phyloP scores from a whole-genome alignment of 305 asterid genomes.

The Rubia tinctorum region DNA sequence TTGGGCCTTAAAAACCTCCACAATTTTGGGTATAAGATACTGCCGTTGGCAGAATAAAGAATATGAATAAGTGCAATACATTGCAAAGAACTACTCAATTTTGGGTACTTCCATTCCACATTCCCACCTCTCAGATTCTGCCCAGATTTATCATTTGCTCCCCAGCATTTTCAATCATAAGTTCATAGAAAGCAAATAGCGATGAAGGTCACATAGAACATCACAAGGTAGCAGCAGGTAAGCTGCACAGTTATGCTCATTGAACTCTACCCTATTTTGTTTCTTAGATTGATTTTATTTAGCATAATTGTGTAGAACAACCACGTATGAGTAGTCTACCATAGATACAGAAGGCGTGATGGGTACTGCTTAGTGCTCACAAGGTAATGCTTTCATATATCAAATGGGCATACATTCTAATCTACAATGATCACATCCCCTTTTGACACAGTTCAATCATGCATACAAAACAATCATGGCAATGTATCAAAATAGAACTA shows the following conservation, averaged over 20 bases:
- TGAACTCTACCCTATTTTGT: background rate
- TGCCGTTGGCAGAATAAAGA: background rate
- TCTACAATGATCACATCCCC: background rate
- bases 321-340: background rate
- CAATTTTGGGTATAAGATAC: background rate
- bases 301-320: background rate
- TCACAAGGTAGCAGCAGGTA: background rate
- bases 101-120: background rate
- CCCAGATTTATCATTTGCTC: background rate
- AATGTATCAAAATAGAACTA: background rate
- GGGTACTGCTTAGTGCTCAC: background rate
- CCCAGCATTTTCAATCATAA: too few species aligned
- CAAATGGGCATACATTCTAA: background rate
- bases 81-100: background rate
- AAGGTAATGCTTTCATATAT: background rate
- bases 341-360: background rate
- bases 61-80: background rate
- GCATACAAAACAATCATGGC: background rate
- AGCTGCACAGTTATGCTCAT: background rate
- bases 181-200: background rate
- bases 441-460: background rate
- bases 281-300: background rate
- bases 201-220: background rate
- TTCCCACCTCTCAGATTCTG: background rate
- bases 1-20: background rate